phyloP scores from a whole-genome alignment of 139 green algal genomes.

The Coelastrella sp. region DNA sequence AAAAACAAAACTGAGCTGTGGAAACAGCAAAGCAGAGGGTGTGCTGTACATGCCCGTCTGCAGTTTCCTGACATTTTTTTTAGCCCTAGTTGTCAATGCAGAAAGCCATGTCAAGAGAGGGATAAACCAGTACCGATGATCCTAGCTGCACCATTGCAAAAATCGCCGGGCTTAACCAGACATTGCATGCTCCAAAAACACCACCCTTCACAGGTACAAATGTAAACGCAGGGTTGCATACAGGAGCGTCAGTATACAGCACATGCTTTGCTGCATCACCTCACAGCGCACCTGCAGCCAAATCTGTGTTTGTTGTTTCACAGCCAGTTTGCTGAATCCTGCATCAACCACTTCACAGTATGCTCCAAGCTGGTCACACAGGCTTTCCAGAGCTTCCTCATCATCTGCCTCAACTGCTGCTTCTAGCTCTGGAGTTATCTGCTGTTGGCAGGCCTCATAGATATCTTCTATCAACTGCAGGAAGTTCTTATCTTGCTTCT shows the following conservation, averaged over 20 bases:
- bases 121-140: too few relatives aligned
- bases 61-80: too few relatives aligned
- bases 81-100: too few relatives aligned
- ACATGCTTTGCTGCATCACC: neutral
- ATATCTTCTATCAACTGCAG: conserved; percentile 52
- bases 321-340: conserved; percentile 48
- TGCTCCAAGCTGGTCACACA: conserved; percentile 23
- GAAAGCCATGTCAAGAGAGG: too few relatives aligned
- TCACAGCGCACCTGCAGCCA: conserved; percentile 25
- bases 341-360: conserved; percentile 50
- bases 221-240: too few relatives aligned
- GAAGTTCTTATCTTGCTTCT: conserved; percentile 49
- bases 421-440: neutral
- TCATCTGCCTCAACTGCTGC: conserved; percentile 34
- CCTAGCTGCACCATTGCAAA: too few relatives aligned
- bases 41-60: too few relatives aligned
- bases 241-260: too few relatives aligned
- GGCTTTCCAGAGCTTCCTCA: neutral
- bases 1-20: neutral
- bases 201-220: too few relatives aligned
- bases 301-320: conserved; percentile 47
- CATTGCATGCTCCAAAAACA: too few relatives aligned
- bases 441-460: conserved; percentile 18
- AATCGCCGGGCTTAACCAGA: too few relatives aligned
- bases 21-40: too few relatives aligned